A percentile compares a stretch with the other conserved stretches of the same genome.
Conservation (phyloP, 495 filamentous ascomycete species). For the Melanomma pulvis-pyrius region DNA sequence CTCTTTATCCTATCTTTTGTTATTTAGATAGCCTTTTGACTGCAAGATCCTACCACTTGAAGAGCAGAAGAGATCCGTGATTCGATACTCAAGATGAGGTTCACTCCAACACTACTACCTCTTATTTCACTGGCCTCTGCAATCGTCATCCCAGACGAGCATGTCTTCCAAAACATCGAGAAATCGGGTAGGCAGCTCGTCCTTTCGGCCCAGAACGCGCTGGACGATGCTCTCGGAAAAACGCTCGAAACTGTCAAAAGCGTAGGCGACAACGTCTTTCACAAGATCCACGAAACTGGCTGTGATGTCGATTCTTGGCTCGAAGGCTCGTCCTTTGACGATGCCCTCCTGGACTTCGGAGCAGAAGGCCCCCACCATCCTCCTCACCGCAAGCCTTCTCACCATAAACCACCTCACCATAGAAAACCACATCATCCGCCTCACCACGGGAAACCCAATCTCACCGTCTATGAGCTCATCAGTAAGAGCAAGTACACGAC, state of each 20-base stretch:
- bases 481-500: slow-evolving; percentile 70
- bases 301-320: slow-evolving; percentile 54
- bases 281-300: slow-evolving; percentile 46
- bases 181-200: slow-evolving; percentile 41
- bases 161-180: slow-evolving; percentile 49
- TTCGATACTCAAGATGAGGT: slow-evolving; percentile 49
- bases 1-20: not conserved
- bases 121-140: slow-evolving; percentile 58
- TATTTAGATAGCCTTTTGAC: not conserved
- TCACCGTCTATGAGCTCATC: slow-evolving; percentile 79
- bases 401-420: slow-evolving; percentile 42
- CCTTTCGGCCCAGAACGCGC: slow-evolving; percentile 47
- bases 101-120: slow-evolving; percentile 54
- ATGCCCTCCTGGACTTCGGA: slow-evolving; percentile 42
- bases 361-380: slow-evolving; percentile 36
- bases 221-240: slow-evolving; percentile 53
- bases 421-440: slow-evolving; percentile 35
- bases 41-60: not conserved
- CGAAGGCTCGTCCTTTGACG: slow-evolving; percentile 29
- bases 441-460: slow-evolving; percentile 51
- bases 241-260: slow-evolving; percentile 42
- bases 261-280: slow-evolving; percentile 36
- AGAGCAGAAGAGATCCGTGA: not conserved
- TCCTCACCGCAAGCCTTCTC: slow-evolving; percentile 31
- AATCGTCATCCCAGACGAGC: slow-evolving; percentile 62